Conservation (phyloP, 371 early-diverging fungal species). For the Saksenaea oblongispora region DNA sequence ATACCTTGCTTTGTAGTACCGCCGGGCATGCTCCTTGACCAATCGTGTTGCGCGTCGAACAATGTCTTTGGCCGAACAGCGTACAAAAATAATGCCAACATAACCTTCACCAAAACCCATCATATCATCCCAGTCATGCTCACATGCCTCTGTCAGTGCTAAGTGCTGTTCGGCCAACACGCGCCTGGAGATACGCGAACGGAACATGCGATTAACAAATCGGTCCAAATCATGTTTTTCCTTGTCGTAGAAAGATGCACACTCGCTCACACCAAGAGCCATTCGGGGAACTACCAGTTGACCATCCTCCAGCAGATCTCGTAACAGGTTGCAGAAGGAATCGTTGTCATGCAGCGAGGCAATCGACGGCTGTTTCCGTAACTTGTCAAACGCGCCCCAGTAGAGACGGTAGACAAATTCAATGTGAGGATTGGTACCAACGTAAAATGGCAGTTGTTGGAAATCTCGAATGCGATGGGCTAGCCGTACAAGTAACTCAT, state of each 20-base stretch:
- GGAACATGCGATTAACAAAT: conserved; percentile 88
- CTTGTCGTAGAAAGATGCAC: conserved; percentile 50
- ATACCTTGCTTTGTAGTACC: conserved; percentile 1
- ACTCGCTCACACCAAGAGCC: conserved; percentile 84
- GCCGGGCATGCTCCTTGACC: conserved; percentile 14
- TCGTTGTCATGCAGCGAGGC: conserved; percentile 72
- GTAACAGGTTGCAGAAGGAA: conserved; percentile 73
- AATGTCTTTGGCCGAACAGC: conserved; percentile 55
- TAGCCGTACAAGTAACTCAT: conserved; percentile 88
- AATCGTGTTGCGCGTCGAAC: conserved; percentile 39
- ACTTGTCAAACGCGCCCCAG: conserved; percentile 84
- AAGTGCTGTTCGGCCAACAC: conserved; percentile 94
- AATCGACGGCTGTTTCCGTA: conserved; percentile 71
- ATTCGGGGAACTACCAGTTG: conserved; percentile 84
- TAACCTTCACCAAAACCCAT: conserved; percentile 46
- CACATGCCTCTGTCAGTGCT: conserved; percentile 70
- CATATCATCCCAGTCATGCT: conserved; percentile 37
- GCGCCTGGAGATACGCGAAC: conserved; percentile 89
- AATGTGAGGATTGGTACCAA: conserved; percentile 92
- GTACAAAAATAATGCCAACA: conserved; percentile 63
- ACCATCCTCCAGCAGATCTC: conserved; percentile 73
- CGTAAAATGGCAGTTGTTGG: conserved; percentile 89
- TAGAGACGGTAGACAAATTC: conserved; percentile 85
- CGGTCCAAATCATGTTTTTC: conserved; percentile 57
- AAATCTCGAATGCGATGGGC: conserved; percentile 91